Base-by-base conservation (phyloP, 78 protist species). In the Dictyostelium citrinum region DNA sequence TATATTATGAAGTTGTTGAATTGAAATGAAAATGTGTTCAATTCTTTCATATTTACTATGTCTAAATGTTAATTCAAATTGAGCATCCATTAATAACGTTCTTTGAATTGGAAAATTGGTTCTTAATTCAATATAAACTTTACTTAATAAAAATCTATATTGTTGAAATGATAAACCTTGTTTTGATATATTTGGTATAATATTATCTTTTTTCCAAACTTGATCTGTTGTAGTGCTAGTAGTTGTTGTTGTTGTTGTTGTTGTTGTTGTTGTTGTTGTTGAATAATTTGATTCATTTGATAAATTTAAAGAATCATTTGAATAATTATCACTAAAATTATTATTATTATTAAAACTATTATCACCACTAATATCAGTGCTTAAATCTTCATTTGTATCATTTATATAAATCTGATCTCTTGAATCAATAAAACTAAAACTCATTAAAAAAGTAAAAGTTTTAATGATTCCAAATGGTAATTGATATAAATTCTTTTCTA, bases 111-210 rank as follows among this genome's bases (percentile, higher is more conserved):
- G 81, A 22, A 74, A 74, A 39, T 74, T 74, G 0, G 33, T 16
- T 74, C 81, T 74, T 39, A 74, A 31, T 74, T 74, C 81, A 22
- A 74, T 74, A 16, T 24, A 37, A 0, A 74, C 29, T 41, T 74
- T 74, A 39, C 81, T 74, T 16, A 37, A 7, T n/a, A 74, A 39
- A 1, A 74, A 20, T 37, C 81, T 37, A 41, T 74, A 74, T 22
- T 74, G 81, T 74, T 74, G 81, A 39, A 74, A 74, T 41, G 81
- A 74, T 70, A 70, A 74, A 10, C 81, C 81, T 74, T 39, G 41
- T 39, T 24, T 74, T 37, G 81, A 74, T 9, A 74, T 37, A 20
- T 20, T 39, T 74, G 81, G 81, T 9, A 74, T 74, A 20, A 74
- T 39, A 74, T 74, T 39, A 39, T 39, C 81, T 0, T 71, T 31